These are phyloP conservation scores for Boletus sp. DNA, from an alignment of 768 basidiomycete genomes.

Conservation along the genomic window DNA sequence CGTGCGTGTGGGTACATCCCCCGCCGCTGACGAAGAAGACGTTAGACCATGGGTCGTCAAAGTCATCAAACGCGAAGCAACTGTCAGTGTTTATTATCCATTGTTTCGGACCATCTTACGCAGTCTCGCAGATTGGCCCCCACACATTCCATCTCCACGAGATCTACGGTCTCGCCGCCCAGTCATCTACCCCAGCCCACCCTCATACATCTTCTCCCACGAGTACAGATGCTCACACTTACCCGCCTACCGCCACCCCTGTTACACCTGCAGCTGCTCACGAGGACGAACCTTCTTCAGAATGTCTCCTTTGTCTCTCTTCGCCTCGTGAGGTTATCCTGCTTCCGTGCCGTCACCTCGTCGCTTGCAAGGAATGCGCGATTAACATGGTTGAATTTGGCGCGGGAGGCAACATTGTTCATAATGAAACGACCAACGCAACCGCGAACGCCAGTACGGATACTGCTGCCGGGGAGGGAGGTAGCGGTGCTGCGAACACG, in stretches of 20 bases:
- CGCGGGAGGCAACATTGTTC: conserved; percentile 83
- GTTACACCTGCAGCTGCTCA: conserved; percentile 29
- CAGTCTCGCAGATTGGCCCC: conserved; percentile 69
- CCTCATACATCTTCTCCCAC: conserved; percentile 41
- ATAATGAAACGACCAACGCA: conserved; percentile 42
- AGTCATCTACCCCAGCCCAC: conserved; percentile 37
- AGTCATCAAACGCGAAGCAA: conserved; percentile 90
- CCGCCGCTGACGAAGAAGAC: conserved; percentile 49
- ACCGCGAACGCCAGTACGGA: conserved; percentile 27
- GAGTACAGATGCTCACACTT: conserved; percentile 40
- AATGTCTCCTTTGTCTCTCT: conserved; percentile 89
- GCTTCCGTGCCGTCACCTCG: conserved; percentile 89
- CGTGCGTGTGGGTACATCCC: conserved; percentile 58
- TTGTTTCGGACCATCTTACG: not conserved
- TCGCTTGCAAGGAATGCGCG: conserved; percentile 94
- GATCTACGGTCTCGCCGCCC: conserved; percentile 84
- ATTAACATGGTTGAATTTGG: conserved; percentile 98
- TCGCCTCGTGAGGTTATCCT: conserved; percentile 89
- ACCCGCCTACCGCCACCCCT: conserved; percentile 39
- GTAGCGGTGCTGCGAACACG: conserved; percentile 14
- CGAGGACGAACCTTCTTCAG: conserved; percentile 75
- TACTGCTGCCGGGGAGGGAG: conserved; percentile 24
- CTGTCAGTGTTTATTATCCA: conserved; percentile 40
- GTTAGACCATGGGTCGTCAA: conserved; percentile 85
- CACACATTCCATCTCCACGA: conserved; percentile 96